A percentile compares a stretch with the other conserved stretches of the same genome.
These are phyloP conservation scores for Vitellaria paradoxa DNA, from an alignment of 179 eudicot genomes.

Conservation along the genomic window DNA sequence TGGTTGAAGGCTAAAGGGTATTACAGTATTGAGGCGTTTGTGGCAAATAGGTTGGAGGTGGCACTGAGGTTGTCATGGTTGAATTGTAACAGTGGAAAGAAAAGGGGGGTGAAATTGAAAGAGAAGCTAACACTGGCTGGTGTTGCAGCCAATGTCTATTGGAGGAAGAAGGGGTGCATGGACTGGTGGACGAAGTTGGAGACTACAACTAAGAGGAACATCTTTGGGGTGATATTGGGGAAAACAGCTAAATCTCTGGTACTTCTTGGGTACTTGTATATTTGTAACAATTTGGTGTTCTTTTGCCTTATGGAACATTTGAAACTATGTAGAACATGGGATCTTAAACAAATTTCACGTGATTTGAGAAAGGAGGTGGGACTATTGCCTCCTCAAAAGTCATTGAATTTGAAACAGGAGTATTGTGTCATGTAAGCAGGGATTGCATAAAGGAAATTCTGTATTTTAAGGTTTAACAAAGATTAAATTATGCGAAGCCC, in stretches of 20 bases:
- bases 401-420: neutral
- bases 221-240: constrained; percentile 44
- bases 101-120: constrained; percentile 78
- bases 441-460: neutral
- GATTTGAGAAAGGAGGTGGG: neutral
- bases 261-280: constrained; percentile 22
- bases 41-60: constrained; percentile 77
- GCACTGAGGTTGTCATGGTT: constrained; percentile 86
- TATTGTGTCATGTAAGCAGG: neutral
- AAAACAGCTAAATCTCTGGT: constrained; percentile 70
- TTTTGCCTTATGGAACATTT: neutral
- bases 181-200: constrained; percentile 94
- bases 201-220: constrained; percentile 34
- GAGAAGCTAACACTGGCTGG: constrained; percentile 55
- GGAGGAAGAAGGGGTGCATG: constrained; percentile 93
- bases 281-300: neutral
- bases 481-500: neutral
- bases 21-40: constrained; percentile 74
- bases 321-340: neutral
- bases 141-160: constrained; percentile 69
- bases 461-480: neutral
- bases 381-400: neutral
- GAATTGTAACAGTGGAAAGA: constrained; percentile 61
- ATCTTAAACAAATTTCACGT: neutral
- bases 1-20: constrained; percentile 93